Percentiles rank a stretch among this genome's conserved stretches.
Conservation (phyloP, 257 asterid genomes). For the Solanum paucissectum region DNA sequence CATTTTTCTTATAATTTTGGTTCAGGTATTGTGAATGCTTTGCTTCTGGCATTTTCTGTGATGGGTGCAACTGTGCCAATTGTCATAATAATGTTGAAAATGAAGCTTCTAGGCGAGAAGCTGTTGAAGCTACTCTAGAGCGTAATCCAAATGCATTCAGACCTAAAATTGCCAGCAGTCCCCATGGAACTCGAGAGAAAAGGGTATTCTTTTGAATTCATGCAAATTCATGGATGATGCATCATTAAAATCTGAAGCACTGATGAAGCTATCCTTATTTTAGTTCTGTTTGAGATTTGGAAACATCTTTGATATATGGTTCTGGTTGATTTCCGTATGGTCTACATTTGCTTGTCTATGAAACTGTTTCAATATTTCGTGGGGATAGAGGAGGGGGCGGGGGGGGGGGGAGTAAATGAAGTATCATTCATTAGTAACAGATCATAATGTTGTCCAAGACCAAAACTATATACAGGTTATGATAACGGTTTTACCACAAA, state of each 20-base stretch:
- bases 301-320: background rate
- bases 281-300: background rate
- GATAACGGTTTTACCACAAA: background rate
- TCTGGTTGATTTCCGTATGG: background rate
- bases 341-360: background rate
- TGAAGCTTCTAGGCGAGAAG: slow-evolving; percentile 78
- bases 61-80: slow-evolving; percentile 85
- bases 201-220: slow-evolving; percentile 38
- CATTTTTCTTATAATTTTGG: slow-evolving; percentile 10
- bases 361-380: background rate
- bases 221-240: background rate
- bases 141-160: slow-evolving; percentile 94
- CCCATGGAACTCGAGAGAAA: slow-evolving; percentile 68
- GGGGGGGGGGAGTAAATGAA: no score
- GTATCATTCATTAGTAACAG: background rate
- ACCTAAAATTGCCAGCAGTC: slow-evolving; percentile 91
- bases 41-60: slow-evolving; percentile 88
- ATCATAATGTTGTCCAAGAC: background rate
- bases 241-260: background rate
- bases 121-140: slow-evolving; percentile 82
- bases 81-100: slow-evolving; percentile 78
- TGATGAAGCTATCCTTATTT: background rate
- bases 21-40: slow-evolving; percentile 96
- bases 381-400: background rate
- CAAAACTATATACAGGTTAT: background rate